A percentile compares a stretch with the other conserved stretches of the same genome.
These are phyloP conservation scores for Stachybotrys chartarum DNA, from an alignment of 2,329 filamentous ascomycete species.

Conservation along the genomic window DNA sequence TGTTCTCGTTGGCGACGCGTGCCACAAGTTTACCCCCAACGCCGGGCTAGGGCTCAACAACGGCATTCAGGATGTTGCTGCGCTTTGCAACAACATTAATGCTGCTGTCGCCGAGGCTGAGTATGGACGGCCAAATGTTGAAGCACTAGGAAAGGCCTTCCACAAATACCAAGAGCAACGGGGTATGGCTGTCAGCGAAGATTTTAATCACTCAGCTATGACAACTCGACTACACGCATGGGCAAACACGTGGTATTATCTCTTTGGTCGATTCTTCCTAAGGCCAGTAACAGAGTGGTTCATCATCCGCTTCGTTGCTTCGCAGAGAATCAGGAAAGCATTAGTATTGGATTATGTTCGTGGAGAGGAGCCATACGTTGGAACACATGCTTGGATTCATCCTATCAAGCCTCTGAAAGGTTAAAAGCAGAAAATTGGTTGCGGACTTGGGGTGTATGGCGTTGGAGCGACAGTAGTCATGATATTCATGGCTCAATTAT, in stretches of 20 bases:
- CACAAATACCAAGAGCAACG: slow-evolving; percentile 11
- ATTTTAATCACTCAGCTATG: slow-evolving; percentile 7
- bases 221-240: slow-evolving; percentile 17
- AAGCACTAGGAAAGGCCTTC: slow-evolving; percentile 8
- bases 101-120: background rate
- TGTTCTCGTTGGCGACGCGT: slow-evolving; percentile 24
- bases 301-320: slow-evolving; percentile 3
- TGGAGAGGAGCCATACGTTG: background rate
- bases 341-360: slow-evolving; percentile 12
- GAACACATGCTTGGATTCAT: background rate
- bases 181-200: slow-evolving; percentile 5
- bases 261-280: slow-evolving; percentile 12
- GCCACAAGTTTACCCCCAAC: slow-evolving; percentile 26
- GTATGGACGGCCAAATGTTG: background rate
- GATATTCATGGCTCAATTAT: too few relatives aligned
- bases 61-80: slow-evolving; percentile 17
- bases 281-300: slow-evolving; percentile 3
- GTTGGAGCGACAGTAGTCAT: background rate
- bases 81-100: slow-evolving; percentile 8
- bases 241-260: slow-evolving; percentile 15
- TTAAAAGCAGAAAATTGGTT: background rate
- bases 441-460: background rate
- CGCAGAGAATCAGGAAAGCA: slow-evolving; percentile 5
- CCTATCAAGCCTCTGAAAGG: background rate
- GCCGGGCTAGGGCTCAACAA: slow-evolving; percentile 22